Base-by-base conservation (phyloP, 805 yeast species). In the Starmerella floris region DNA sequence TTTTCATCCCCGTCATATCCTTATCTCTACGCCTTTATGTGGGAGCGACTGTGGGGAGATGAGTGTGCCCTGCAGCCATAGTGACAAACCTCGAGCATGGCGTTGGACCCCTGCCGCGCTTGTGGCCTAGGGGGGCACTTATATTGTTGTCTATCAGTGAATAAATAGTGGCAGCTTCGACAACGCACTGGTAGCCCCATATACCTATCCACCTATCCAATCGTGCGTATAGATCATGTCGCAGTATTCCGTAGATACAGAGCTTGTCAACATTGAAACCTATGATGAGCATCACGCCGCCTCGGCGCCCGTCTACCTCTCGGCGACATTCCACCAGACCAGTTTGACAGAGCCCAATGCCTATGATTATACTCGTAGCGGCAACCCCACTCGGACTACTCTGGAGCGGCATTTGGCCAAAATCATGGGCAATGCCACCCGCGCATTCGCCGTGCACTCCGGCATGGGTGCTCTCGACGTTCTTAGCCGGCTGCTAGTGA, bases 391-490 rank as follows among this genome's bases (percentile, higher is more conserved):
- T 1, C 70, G 97, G 60, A 74, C 88, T 0, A 73, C 74, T 32
- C 63, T 85, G 46, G 95, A 87, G 60, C 67, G 72, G 37, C 93
- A 87, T 54, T 57, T 87, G 54, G 79, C 83, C 30, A 74, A 75
- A 49, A 70, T 87, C 52, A 83, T 84, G 79, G 73, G 72, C 53
- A 23, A 36, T 17, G 87, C 93, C n/a, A 62, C 71, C 23, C 71
- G 78, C 39, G 76, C 83, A 1, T 79, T 72, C 54, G 94, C 93
- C 4, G 94, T 85, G 10, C 75, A 85, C 38, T 75, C 85, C 37
- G 97, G 97, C 22, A 87, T 87, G 97, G 79, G 93, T 2, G 85
- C 94, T 43, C 66, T 83, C 49, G 96, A 88, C 58, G 87, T 84
- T 25, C 79, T 87, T 44, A 71, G 82, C 32, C 71, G 93, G 35